phyloP scores from a whole-genome alignment of 257 asterid genomes.

The Nicotiana benthamiana region DNA sequence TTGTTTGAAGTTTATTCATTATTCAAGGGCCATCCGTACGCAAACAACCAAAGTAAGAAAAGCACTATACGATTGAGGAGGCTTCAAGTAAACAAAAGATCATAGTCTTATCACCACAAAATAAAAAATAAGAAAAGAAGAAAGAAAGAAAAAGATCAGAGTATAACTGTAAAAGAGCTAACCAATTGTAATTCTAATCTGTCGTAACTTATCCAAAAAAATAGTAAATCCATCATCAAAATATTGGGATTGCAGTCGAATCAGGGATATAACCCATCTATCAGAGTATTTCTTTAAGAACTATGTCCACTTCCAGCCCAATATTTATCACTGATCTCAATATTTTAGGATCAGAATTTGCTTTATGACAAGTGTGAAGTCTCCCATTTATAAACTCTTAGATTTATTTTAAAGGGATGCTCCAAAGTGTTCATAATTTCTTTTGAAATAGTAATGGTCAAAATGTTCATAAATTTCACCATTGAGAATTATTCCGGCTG shows the following conservation, averaged over 20 bases:
- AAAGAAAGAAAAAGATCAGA: not conserved
- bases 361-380: not conserved
- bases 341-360: not conserved
- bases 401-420: not conserved
- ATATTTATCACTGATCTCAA: not conserved
- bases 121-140: not conserved
- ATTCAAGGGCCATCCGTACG: not conserved
- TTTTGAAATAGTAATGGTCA: too few relatives aligned
- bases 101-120: not conserved
- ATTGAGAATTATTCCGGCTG: not conserved
- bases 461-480: constrained; percentile 1
- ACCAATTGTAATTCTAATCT: not conserved
- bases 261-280: not conserved
- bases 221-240: not conserved
- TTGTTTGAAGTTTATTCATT: not conserved
- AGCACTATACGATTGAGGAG: not conserved
- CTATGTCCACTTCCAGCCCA: not conserved
- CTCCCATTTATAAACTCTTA: not conserved
- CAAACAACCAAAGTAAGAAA: not conserved
- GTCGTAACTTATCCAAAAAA: not conserved
- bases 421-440: not conserved
- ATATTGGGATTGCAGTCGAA: not conserved
- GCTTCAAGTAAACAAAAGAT: not conserved
- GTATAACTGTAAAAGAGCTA: not conserved
- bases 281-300: not conserved